Base-by-base conservation (phyloP, 805 yeast genomes). In the Ogataea minuta region DNA sequence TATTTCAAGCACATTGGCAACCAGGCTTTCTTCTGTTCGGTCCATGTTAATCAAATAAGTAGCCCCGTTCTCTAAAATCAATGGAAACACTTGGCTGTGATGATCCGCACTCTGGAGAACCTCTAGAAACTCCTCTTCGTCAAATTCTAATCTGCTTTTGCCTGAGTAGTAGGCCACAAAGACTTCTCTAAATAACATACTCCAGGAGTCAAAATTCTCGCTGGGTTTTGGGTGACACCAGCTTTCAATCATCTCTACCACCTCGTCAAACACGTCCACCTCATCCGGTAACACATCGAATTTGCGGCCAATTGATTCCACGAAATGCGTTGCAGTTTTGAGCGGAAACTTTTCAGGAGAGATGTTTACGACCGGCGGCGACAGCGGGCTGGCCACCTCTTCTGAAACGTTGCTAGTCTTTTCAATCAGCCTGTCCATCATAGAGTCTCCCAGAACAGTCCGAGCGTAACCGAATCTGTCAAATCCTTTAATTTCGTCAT, bases 61-160 rank as follows among this genome's bases (percentile, higher is more conserved):
- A 6, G 48, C 42, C 8, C 62, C 63, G 37, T 50, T 57, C 35
- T 60, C 63, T 28, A 59, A 43, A 6, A 59, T 38, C 11, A 63
- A 19, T 6, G 67, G 67, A 16, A 62, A 52, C 1, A 63, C 50
- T 38, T 62, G 63, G 39, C 57, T 61, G 10, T 26, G 35, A 30
- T 54, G 59, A 32, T 56, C 55, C 5, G 45, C 54, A 13, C 52
- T 43, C 28, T 45, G 41, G 15, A 62, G 31, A 6, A 59, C 46
- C 31, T 58, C 59, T 9, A 33, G 28, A 9, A 53, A 50, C 45
- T 57, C 60, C 4, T 48, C 56, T 31, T 58, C 63, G 39, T 62
- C 63, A 43, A 62, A 62, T 24, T 47, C 56, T 31, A 56, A 41
- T 29, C 50, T 59, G 36, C 51, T 53, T 31, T 49, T 50, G 16